phyloP scores from a whole-genome alignment of 2,329 filamentous ascomycete genomes.

The Parastagonospora nodorum region DNA sequence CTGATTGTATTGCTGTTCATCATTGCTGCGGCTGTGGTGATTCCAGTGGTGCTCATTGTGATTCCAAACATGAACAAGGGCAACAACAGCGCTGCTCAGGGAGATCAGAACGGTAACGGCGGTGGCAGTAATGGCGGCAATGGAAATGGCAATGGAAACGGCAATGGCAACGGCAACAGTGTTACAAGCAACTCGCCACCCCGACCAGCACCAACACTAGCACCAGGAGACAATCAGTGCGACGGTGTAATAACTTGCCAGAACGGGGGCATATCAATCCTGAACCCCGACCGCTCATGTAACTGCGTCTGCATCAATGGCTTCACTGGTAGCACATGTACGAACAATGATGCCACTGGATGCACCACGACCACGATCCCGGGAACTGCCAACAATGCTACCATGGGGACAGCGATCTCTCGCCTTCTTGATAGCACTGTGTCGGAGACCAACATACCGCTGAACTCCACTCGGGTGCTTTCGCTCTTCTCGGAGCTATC shows the following conservation, averaged over 20 bases:
- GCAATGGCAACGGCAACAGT: constrained; percentile 29
- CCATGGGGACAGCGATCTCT: constrained; percentile 79
- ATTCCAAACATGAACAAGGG: constrained; percentile 56
- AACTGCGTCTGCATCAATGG: constrained; percentile 89
- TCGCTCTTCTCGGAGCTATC: constrained; percentile 75
- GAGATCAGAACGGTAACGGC: constrained; percentile 27
- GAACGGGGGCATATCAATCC: constrained; percentile 80
- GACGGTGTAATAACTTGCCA: constrained; percentile 67
- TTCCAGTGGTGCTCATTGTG: constrained; percentile 71
- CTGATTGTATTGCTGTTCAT: constrained; percentile 71
- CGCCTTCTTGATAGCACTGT: constrained; percentile 70
- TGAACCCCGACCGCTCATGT: constrained; percentile 68
- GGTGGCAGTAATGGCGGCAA: constrained; percentile 9
- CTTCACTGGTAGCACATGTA: constrained; percentile 71
- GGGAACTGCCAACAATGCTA: constrained; percentile 61
- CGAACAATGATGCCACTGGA: constrained; percentile 52
- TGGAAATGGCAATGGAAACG: constrained; percentile 9
- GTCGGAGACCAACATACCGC: constrained; percentile 74
- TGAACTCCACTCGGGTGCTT: constrained; percentile 72
- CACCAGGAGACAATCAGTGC: constrained; percentile 54
- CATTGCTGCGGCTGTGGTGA: constrained; percentile 78
- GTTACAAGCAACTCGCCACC: constrained; percentile 17
- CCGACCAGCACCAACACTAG: constrained; percentile 25
- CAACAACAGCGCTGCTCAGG: constrained; percentile 2
- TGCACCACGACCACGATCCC: constrained; percentile 60